Conservation (phyloP, 2,329 filamentous ascomycete genomes). For the Colletotrichum orbiculare region DNA sequence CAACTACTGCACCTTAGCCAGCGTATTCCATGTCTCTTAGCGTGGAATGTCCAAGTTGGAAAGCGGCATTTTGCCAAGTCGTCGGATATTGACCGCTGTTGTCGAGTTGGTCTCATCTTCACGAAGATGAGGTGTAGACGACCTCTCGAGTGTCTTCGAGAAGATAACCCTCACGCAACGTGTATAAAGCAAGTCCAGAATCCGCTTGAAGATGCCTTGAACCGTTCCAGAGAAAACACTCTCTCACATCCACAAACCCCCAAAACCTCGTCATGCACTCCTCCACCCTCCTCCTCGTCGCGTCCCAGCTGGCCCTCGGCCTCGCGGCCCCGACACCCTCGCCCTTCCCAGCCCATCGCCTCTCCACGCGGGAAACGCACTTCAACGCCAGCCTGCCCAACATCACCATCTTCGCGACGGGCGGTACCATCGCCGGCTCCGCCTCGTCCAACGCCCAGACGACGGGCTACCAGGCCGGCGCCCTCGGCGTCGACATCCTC, state of each 20-base stretch:
- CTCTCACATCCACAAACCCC: background rate
- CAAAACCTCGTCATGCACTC: slow-evolving; percentile 16
- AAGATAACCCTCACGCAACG: background rate
- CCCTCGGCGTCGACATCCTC: slow-evolving; percentile 60
- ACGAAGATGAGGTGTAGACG: background rate
- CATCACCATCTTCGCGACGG: slow-evolving; percentile 67
- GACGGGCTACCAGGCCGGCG: slow-evolving; percentile 54
- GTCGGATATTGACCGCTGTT: slow-evolving; percentile 2
- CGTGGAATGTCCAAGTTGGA: background rate
- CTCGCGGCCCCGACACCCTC: slow-evolving; percentile 27
- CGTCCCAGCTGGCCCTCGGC: slow-evolving; percentile 25
- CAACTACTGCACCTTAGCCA: background rate
- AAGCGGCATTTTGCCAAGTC: background rate
- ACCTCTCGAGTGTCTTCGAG: background rate
- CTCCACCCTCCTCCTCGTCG: slow-evolving; percentile 17
- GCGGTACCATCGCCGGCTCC: slow-evolving; percentile 69
- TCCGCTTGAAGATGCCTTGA: background rate
- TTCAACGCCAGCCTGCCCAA: slow-evolving; percentile 61
- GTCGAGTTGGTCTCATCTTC: slow-evolving; percentile 5
- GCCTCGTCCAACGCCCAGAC: slow-evolving; percentile 59
- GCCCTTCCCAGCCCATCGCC: slow-evolving; percentile 16
- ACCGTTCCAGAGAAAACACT: slow-evolving; percentile 1
- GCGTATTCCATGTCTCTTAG: slow-evolving; percentile 1
- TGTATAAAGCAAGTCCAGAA: slow-evolving; percentile 9
- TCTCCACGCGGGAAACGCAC: slow-evolving; percentile 26